Conservation (phyloP, 257 asterid genomes). For the Solanum peruvianum region DNA sequence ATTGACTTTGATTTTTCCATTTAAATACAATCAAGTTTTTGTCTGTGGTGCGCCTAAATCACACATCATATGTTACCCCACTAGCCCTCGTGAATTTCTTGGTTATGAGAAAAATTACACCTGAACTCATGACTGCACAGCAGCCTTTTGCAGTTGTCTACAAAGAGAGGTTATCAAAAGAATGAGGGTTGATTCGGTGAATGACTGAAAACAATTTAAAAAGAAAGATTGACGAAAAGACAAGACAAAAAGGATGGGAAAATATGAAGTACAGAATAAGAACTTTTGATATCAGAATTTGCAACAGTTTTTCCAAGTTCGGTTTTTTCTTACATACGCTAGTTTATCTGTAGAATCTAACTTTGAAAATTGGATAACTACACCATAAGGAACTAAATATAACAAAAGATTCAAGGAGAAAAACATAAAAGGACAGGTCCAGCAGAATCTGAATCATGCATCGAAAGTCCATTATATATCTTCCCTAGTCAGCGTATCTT, state of each 20-base stretch:
- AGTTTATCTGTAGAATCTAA: not conserved
- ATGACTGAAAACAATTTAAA: not conserved
- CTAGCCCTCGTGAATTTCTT: not conserved
- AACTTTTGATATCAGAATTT: not conserved
- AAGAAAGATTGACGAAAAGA: not conserved
- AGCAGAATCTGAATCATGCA: not conserved
- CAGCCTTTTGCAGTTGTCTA: not conserved
- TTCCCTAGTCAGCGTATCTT: not conserved
- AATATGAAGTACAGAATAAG: not conserved
- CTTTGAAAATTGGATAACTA: not conserved
- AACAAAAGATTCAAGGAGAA: not conserved
- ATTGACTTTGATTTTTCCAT: not conserved
- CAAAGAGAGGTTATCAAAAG: not conserved
- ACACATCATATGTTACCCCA: not conserved
- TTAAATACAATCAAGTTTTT: not conserved
- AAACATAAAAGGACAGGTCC: not conserved
- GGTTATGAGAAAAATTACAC: not conserved
- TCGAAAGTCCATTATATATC: not conserved
- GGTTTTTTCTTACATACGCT: not conserved
- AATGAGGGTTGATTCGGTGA: not conserved
- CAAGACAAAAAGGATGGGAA: not conserved
- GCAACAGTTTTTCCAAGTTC: not conserved
- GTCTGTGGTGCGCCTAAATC: not conserved
- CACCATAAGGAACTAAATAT: not conserved
- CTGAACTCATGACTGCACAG: not conserved